A percentile compares a stretch with the other conserved stretches of the same genome.
Conservation (phyloP, 176 grass and related monocot genomes). For the Calamus simplicifolius region DNA sequence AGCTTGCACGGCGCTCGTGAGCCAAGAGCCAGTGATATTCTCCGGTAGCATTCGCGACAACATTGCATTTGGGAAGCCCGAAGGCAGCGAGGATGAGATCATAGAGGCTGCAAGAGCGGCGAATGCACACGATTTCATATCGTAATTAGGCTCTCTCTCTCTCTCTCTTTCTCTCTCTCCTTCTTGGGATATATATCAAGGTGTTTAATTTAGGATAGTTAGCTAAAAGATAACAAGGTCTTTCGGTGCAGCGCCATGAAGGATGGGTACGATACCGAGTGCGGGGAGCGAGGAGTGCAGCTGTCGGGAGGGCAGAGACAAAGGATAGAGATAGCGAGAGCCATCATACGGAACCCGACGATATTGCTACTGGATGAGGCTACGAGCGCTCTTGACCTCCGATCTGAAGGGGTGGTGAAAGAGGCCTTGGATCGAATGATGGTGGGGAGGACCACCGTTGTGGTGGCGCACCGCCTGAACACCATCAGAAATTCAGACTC, state of each 20-base stretch:
- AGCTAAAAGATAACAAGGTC: no score
- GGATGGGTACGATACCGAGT: slow-evolving; percentile 83
- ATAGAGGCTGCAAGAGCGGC: slow-evolving; percentile 78
- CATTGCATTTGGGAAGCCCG: slow-evolving; percentile 90
- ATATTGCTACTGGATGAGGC: slow-evolving; percentile 97
- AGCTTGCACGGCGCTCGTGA: slow-evolving; percentile 77
- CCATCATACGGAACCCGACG: slow-evolving; percentile 78
- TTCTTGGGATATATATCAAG: neutral
- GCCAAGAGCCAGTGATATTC: slow-evolving; percentile 91
- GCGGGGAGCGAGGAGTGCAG: slow-evolving; percentile 75
- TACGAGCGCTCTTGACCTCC: slow-evolving; percentile 85
- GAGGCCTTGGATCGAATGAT: slow-evolving; percentile 94
- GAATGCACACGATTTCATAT: slow-evolving; percentile 94
- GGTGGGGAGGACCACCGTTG: slow-evolving; percentile 83
- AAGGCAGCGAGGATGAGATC: slow-evolving; percentile 84
- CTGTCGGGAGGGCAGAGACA: slow-evolving; percentile 94
- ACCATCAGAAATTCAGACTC: slow-evolving; percentile 88
- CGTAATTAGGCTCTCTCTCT: slow-evolving; percentile 48
- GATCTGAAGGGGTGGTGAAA: slow-evolving; percentile 94
- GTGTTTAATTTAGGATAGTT: no score
- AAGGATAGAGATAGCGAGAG: slow-evolving; percentile 88
- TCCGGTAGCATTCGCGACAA: slow-evolving; percentile 82
- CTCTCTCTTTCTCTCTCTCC: no score
- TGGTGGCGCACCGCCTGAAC: slow-evolving; percentile 93
- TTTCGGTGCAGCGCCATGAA: slow-evolving; percentile 64